Conservation (phyloP, 75 land plant genomes). For the Larix kaempferi region DNA sequence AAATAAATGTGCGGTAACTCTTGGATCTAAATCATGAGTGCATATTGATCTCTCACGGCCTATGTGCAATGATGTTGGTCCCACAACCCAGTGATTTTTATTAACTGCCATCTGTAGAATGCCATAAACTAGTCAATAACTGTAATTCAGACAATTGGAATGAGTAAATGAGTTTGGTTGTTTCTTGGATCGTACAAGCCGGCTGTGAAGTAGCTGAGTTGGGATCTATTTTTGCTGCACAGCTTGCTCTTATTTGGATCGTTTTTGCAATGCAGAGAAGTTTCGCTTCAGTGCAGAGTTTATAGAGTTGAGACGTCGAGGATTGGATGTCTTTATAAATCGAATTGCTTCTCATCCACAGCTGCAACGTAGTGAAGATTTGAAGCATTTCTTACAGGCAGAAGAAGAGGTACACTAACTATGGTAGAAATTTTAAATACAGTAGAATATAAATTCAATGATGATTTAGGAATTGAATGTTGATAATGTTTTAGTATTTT, state of each 20-base stretch:
- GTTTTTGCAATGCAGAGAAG: conserved; percentile 65
- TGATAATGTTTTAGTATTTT: neutral
- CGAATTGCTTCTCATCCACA: conserved; percentile 82
- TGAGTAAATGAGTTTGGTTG: neutral
- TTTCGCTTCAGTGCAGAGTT: conserved; percentile 97
- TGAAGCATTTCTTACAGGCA: conserved; percentile 81
- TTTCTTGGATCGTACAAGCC: neutral
- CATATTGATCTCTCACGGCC: no score
- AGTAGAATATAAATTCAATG: neutral
- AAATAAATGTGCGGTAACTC: neutral
- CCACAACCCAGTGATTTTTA: neutral
- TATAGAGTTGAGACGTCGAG: conserved; percentile 91
- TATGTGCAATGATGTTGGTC: neutral
- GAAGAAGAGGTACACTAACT: conserved; percentile 76
- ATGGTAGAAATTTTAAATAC: neutral
- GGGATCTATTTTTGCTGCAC: neutral
- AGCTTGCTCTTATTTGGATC: neutral
- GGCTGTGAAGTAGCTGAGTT: neutral
- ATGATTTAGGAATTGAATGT: neutral
- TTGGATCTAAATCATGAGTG: neutral
- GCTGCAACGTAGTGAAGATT: conserved; percentile 80
- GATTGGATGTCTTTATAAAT: conserved; percentile 78
- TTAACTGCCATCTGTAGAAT: neutral
- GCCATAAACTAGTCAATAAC: neutral
- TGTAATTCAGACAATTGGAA: neutral